Percentiles rank a stretch among this genome's conserved stretches.
These are phyloP conservation scores for Byssochlamys sp. DNA, from an alignment of 2,329 filamentous ascomycete genomes.

Conservation along the genomic window DNA sequence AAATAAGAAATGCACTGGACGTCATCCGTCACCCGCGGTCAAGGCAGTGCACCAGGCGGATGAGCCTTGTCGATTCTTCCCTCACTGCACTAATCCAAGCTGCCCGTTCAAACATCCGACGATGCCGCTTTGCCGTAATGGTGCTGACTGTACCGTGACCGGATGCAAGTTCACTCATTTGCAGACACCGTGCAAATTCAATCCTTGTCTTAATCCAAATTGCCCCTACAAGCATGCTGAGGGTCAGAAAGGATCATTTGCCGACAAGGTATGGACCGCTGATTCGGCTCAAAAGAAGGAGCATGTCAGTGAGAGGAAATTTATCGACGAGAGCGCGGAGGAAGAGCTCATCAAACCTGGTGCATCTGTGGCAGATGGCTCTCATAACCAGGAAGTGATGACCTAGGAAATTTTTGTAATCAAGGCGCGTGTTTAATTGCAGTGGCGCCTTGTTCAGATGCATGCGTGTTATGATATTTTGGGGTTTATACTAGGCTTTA, in stretches of 20 bases:
- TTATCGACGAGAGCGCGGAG: constrained; percentile 53
- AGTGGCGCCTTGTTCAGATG: not conserved
- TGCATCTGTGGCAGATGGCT: constrained; percentile 12
- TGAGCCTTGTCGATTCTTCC: constrained; percentile 81
- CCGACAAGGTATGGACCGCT: constrained; percentile 85
- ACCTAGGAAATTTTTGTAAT: constrained; percentile 15
- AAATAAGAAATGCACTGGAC: constrained; percentile 84
- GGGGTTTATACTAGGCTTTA: not conserved
- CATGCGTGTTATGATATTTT: not conserved
- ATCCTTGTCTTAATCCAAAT: constrained; percentile 77
- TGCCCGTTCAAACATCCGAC: constrained; percentile 84
- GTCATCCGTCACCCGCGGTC: constrained; percentile 83
- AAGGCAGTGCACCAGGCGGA: constrained; percentile 69
- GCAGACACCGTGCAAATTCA: constrained; percentile 77
- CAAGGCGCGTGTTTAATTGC: not conserved
- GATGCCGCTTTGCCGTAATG: constrained; percentile 82
- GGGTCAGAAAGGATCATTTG: constrained; percentile 74
- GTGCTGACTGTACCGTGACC: constrained; percentile 69
- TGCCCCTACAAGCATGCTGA: constrained; percentile 86
- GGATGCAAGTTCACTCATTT: constrained; percentile 87
- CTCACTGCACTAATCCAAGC: constrained; percentile 76
- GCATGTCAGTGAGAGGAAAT: constrained; percentile 81
- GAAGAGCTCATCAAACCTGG: constrained; percentile 66
- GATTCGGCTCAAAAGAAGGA: constrained; percentile 32
- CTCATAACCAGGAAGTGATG: constrained; percentile 22